Evolutionary conservation across 2,329 filamentous ascomycete species (phyloP).

Genomic region (Onygenales sp.): DNA sequence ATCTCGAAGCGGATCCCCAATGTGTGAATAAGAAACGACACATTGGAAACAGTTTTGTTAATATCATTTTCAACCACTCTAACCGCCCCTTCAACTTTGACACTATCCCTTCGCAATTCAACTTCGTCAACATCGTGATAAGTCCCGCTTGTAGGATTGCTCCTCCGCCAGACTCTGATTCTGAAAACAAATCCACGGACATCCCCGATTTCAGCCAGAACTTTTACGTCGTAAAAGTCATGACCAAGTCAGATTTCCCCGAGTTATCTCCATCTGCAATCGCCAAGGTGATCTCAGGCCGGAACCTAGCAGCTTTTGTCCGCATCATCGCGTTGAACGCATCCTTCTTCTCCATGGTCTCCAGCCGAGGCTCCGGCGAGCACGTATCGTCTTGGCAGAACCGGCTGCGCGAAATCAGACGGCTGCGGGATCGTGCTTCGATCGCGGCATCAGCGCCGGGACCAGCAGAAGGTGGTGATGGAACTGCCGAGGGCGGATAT

Average conservation of each 20-base stretch:
- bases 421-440: constrained; percentile 54
- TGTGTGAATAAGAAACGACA: constrained; percentile 84
- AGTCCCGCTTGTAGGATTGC: constrained; percentile 55
- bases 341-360: constrained; percentile 87
- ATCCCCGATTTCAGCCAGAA: constrained; percentile 26
- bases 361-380: constrained; percentile 64
- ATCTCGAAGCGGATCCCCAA: constrained; percentile 63
- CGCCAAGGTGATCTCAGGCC: constrained; percentile 77
- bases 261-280: constrained; percentile 84
- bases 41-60: constrained; percentile 96
- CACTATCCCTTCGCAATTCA: constrained; percentile 90
- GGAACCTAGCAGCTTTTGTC: constrained; percentile 74
- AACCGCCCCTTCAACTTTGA: constrained; percentile 82
- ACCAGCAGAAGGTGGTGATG: constrained; percentile 17
- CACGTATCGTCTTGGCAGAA: constrained; percentile 85
- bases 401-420: constrained; percentile 73
- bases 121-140: constrained; percentile 94
- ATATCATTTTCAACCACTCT: constrained; percentile 96
- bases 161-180: constrained; percentile 16
- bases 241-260: constrained; percentile 81
- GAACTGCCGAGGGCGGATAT: constrained; percentile 23
- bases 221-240: constrained; percentile 84
- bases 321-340: constrained; percentile 85
- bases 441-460: background rate
- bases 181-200: constrained; percentile 7